Evolutionary conservation across 2,329 filamentous ascomycete species (phyloP), one percentile per base, ranked within the genome.

Genomic region (Alternaria consortialis): DNA sequence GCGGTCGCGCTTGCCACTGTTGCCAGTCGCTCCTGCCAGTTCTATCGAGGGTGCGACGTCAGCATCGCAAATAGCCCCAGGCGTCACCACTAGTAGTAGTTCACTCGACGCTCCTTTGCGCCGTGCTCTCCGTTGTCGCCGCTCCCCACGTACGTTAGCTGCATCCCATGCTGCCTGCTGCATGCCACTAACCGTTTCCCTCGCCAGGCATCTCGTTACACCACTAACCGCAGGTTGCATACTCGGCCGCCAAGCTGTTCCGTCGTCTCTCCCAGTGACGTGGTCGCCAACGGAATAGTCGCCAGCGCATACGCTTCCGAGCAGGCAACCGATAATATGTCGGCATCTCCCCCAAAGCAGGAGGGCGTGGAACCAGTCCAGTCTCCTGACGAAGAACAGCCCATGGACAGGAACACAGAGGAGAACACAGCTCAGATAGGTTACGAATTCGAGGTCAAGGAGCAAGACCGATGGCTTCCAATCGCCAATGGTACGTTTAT

Each of bases 381-480:
- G 86, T 96, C 93, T 85, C 90, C 90, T 86, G 93, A 95, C 84
- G 92, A 96, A 79, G 92, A 95, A 86, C 90, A 90, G 86, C 90
- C 91, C 88, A 96, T 97, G 92, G 93, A 96, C 77, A 84, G 84
- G 84, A 91, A 93, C 81, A 84, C 86, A 83, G 87, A 90, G 82
- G 90, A 92, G 87, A 88, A 89, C 90, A 93, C 57, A 84, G 85
- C 86, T 80, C 86, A 86, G 81, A 90, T 91, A 82, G 89, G 85
- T 82, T 93, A 93, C 82, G 94, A 98, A 84, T 97, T 97, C 80
- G 94, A 98, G 84, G 94, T 98, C 82, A 98, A 98, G 87, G 95
- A 99, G 84, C 95, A 99, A 84, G 95, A 99, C 84, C 87, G 95
- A 86, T 99, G 95, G 95, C 88, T 99, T 80, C 95, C 95, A 80